Percentiles rank a stretch among this genome's conserved stretches.
phyloP scores from a whole-genome alignment of 2,329 filamentous ascomycete species.

The Berkeleyomyces basicola region DNA sequence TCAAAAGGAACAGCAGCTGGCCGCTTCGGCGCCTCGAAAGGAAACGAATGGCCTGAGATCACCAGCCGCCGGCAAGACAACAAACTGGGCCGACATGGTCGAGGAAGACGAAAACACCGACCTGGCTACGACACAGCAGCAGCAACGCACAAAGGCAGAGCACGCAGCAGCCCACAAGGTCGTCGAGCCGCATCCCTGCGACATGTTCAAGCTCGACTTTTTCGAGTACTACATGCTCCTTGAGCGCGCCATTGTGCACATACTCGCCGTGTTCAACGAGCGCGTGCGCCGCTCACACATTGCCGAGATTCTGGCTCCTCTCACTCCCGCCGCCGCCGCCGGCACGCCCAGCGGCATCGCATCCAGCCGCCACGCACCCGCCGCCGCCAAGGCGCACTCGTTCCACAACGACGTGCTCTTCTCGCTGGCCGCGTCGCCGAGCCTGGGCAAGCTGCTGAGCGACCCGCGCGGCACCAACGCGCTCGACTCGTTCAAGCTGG shows the following conservation, averaged over 20 bases:
- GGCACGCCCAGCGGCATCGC: background rate
- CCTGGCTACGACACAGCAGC: slow-evolving; percentile 4
- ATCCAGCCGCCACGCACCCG: background rate
- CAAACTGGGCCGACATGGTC: slow-evolving; percentile 8
- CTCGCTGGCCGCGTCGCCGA: slow-evolving; percentile 35
- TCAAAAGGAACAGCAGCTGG: background rate
- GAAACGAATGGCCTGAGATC: background rate
- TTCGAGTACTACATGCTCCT: slow-evolving; percentile 61
- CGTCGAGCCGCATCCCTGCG: slow-evolving; percentile 33
- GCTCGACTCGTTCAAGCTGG: slow-evolving; percentile 40
- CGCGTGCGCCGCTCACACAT: slow-evolving; percentile 24
- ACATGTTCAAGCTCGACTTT: slow-evolving; percentile 63
- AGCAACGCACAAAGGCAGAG: background rate
- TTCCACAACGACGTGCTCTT: slow-evolving; percentile 56
- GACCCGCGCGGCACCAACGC: slow-evolving; percentile 22
- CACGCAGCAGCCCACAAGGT: background rate
- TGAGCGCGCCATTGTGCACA: slow-evolving; percentile 51
- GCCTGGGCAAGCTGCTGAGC: slow-evolving; percentile 35
- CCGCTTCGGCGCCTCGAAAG: background rate
- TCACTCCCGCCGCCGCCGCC: background rate
- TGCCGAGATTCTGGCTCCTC: background rate
- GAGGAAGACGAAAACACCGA: slow-evolving; percentile 17
- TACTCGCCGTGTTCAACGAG: slow-evolving; percentile 48
- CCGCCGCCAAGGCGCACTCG: slow-evolving; percentile 25
- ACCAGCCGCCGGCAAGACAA: background rate